Conservation (phyloP, 2,329 filamentous ascomycete species). For the Colletotrichum tanaceti region DNA sequence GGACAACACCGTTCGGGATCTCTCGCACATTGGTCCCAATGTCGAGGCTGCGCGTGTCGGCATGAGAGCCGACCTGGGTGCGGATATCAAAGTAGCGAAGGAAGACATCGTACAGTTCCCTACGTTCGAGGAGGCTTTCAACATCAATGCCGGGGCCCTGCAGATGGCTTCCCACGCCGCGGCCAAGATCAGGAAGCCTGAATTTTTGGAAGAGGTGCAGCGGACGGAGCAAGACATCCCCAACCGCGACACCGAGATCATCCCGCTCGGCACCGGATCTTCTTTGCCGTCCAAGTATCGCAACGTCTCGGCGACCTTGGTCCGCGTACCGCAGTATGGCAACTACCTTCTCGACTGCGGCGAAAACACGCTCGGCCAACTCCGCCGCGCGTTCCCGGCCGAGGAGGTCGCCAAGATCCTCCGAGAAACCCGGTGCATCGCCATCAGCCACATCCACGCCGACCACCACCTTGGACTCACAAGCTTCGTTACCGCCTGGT, state of each 20-base stretch:
- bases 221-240: constrained; percentile 73
- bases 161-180: constrained; percentile 63
- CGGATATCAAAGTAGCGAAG: constrained; percentile 58
- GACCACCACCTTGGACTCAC: constrained; percentile 92
- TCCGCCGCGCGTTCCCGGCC: constrained; percentile 77
- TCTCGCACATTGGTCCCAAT: constrained; percentile 39
- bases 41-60: constrained; percentile 59
- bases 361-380: constrained; percentile 90
- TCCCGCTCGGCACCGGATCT: constrained; percentile 91
- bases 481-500: constrained; percentile 87
- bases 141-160: constrained; percentile 58
- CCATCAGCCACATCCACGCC: constrained; percentile 95
- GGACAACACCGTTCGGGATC: constrained; percentile 61
- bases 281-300: constrained; percentile 91
- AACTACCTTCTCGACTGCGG: constrained; percentile 92
- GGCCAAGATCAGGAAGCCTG: constrained; percentile 53
- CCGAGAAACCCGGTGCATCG: constrained; percentile 82
- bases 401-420: constrained; percentile 77
- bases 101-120: constrained; percentile 57
- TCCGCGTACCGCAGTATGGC: constrained; percentile 86
- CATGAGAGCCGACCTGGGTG: constrained; percentile 60
- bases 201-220: constrained; percentile 62
- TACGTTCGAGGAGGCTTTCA: constrained; percentile 53
- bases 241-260: constrained; percentile 81
- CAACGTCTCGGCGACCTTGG: constrained; percentile 90